Conservation (phyloP, 1,284 basidiomycete species). For the Sanguinoderma infundibulare region DNA sequence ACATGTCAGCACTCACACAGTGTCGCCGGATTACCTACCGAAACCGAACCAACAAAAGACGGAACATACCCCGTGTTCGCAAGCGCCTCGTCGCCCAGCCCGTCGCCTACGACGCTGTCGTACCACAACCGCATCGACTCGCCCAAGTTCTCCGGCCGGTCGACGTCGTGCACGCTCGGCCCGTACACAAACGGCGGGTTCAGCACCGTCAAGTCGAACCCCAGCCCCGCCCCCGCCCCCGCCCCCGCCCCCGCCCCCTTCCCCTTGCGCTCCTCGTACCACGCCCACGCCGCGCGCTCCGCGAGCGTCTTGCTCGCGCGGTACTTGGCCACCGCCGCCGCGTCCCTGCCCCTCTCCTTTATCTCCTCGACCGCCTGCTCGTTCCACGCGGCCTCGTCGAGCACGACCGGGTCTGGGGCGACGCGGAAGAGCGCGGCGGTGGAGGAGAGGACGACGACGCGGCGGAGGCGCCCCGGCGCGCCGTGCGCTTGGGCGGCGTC, state of each 20-base stretch:
- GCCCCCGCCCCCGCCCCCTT: too few relatives aligned
- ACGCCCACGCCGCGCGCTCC: constrained; percentile 66
- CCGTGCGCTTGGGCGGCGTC: constrained; percentile 34
- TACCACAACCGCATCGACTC: constrained; percentile 47
- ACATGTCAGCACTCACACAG: neutral
- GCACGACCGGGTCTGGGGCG: constrained; percentile 17
- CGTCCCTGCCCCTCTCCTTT: constrained; percentile 54
- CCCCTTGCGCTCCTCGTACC: constrained; percentile 59
- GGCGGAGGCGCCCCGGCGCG: constrained; percentile 55
- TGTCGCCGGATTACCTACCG: too few relatives aligned
- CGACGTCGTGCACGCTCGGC: constrained; percentile 55
- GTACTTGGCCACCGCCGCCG: constrained; percentile 50
- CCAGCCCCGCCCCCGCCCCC: constrained; percentile 37
- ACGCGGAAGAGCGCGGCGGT: constrained; percentile 51
- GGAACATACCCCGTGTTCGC: constrained; percentile 4
- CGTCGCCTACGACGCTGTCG: constrained; percentile 36
- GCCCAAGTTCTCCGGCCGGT: constrained; percentile 51
- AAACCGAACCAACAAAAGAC: too few relatives aligned
- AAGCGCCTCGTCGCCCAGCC: constrained; percentile 20
- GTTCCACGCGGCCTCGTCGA: constrained; percentile 69
- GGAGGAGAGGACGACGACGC: constrained; percentile 71
- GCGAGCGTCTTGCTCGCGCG: constrained; percentile 71
- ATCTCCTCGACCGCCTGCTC: constrained; percentile 51
- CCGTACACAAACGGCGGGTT: constrained; percentile 59
- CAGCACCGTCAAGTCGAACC: constrained; percentile 60